Conservation (phyloP, 208 protist genomes). For the Crithidia expoeki region DNA sequence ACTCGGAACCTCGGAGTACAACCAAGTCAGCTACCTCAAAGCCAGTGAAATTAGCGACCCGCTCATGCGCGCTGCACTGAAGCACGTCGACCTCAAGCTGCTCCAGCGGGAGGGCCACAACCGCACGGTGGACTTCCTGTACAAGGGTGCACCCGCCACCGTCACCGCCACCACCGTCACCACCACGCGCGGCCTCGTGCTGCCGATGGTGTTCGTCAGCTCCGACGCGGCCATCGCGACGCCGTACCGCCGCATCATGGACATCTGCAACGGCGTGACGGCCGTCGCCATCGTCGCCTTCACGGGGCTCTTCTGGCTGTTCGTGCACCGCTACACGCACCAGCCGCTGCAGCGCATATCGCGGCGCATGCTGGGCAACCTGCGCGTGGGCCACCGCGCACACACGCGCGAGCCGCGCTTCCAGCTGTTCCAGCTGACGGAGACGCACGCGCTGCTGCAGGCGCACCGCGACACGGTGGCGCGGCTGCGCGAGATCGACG, state of each 20-base stretch:
- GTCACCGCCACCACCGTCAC: slow-evolving; percentile 5
- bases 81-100: slow-evolving; percentile 25
- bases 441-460: slow-evolving; percentile 12
- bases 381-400: slow-evolving; percentile 3
- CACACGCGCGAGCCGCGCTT: neutral
- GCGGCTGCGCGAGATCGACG: slow-evolving; percentile 16
- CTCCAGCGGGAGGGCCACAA: slow-evolving; percentile 11
- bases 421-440: slow-evolving; percentile 13
- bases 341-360: slow-evolving; percentile 17
- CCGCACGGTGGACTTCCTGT: slow-evolving; percentile 7
- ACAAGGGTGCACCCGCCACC: neutral
- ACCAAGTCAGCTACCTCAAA: slow-evolving; percentile 9
- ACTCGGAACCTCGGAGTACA: neutral
- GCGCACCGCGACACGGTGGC: slow-evolving; percentile 15
- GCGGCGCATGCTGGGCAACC: slow-evolving; percentile 5
- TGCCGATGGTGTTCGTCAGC: slow-evolving; percentile 21
- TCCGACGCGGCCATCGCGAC: slow-evolving; percentile 1
- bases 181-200: neutral
- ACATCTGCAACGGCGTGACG: slow-evolving; percentile 19
- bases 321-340: slow-evolving; percentile 10
- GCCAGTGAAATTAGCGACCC: slow-evolving; percentile 35
- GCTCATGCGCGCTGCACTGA: slow-evolving; percentile 40
- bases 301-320: slow-evolving; percentile 9
- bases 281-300: slow-evolving; percentile 10
- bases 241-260: slow-evolving; percentile 17